Evolutionary conservation across 2,329 filamentous ascomycete species (phyloP), one percentile per base, ranked within the genome.

Genomic region (Bisporella sp.): DNA sequence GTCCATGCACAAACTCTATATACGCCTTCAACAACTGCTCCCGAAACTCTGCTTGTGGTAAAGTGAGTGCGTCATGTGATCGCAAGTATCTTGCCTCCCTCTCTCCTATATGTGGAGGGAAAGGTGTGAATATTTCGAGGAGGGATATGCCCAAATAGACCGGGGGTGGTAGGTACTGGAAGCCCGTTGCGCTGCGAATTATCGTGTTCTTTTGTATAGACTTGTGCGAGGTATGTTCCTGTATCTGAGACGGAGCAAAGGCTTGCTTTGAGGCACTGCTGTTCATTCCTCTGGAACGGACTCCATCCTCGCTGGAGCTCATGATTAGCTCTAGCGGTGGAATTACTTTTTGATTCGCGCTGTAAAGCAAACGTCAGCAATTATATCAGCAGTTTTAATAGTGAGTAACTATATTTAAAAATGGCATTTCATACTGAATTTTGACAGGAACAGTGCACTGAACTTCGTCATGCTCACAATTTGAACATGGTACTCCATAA

Each of bases 21-120:
- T 59, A 61, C 11, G 54, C 44, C 48, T 58, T 54, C 3, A 60
- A 28, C 1, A 61, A 42, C 11, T 52, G 41, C 7, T 50, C 33
- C 41, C 55, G 56, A 5, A 59, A 45, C 11, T 12, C 32, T 39
- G 52, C 46, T n/a, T 29, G 41, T 4, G 56, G 59, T 9, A 60
- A 31, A 6, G 58, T 59, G 31, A 59, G 51, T 12, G 58, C 54
- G 31, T 54, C 55, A 29, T 46, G 49, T 29, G 41, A 40, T 54
- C 28, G 12, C 56, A 49, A 21, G 21, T 21, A 21, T 21, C 21
- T 21, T 21, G 21, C 21, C 21, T 21, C 21, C 21, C 21, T 21
- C 21, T 21, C 21, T 21, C 21, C 21, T 21, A 48, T 56, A 57
- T 21, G 43, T 35, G 7, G 56, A 21, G 41, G 53, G 51, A 30